Conservation (phyloP, 2,329 filamentous ascomycete species). For the Podosphaera aphanis region DNA sequence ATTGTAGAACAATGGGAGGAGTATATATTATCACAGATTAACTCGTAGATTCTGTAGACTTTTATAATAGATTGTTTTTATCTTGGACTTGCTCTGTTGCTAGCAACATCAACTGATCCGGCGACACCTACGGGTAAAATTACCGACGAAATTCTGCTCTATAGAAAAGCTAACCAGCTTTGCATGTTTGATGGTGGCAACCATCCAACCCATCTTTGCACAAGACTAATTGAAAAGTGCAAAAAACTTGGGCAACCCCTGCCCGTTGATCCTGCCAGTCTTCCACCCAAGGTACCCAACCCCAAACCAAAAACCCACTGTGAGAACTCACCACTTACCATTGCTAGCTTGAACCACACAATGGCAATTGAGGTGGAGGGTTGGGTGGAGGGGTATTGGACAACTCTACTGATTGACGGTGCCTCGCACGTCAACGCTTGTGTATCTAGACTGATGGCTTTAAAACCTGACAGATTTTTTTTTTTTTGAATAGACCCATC, state of each 20-base stretch:
- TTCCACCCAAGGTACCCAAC: not conserved
- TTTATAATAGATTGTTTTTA: not conserved
- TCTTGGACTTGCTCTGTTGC: not conserved
- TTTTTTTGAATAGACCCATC: not conserved
- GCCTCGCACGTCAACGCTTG: conserved; percentile 1
- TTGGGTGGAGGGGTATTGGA: not conserved
- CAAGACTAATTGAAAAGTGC: conserved; percentile 1
- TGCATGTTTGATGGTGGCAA: conserved; percentile 1
- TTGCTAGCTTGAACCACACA: not conserved
- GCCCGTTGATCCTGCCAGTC: not conserved
- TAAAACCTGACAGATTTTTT: not conserved
- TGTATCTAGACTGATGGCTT: conserved; percentile 1
- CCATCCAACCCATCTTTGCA: not conserved
- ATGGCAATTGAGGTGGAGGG: not conserved
- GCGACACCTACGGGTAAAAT: not conserved
- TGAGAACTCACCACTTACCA: not conserved
- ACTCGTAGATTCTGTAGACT: not conserved
- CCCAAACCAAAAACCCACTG: not conserved
- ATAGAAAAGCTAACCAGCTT: not conserved
- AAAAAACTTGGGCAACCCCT: conserved; percentile 1
- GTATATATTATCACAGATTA: too few relatives aligned
- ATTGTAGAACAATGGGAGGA: too few relatives aligned
- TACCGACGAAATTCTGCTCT: not conserved
- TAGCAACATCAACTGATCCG: too few relatives aligned
- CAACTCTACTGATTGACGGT: not conserved